Evolutionary conservation across 2,329 filamentous ascomycete genomes (phyloP), one percentile per base, ranked within the genome.

Genomic region (Ilyonectria destructans): DNA sequence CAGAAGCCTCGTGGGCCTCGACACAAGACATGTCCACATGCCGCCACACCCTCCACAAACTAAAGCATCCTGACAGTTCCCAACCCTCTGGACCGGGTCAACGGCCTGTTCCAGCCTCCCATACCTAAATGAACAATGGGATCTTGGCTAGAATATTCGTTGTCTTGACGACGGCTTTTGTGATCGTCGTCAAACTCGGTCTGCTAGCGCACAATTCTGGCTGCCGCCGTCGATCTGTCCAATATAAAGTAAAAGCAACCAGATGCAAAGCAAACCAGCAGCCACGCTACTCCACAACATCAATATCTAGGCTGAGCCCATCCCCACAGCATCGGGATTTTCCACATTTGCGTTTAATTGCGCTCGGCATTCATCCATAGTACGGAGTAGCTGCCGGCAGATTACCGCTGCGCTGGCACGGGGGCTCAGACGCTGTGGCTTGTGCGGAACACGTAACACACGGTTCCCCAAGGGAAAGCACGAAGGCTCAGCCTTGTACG

Each of bases 341-440:
- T 23, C 6, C 31, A 21, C n/a, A 35, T 54, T 54, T 21, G 13
- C 10, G 13, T 35, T 35, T 15, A 17, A 35, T 35, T 54, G 10
- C 6, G n/a, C 29, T 35, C 26, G 51, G 19, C 51, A 54, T 5
- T 33, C 37, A 40, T 40, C 6, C 37, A 15, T 15, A 40, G 37
- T 43, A 35, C 12, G 29, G n/a, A 21, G 6, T 13, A 15, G 15
- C 31, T 15, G 12, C 51, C n/a, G 12, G 2, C 19, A 54, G 3
- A 19, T 21, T 35, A 21, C n/a, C 51, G 6, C 51, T 21, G 29
- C 19, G 51, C 51, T 54, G 51, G 51, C 51, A 23, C 29, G 29
- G 51, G n/a, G 49, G 51, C 51, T 54, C 31, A 54, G 51, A 54
- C 51, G 10, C 9, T 54, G 51, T 37, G 51, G 31, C 31, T 35